phyloP scores from a whole-genome alignment of 2,329 filamentous ascomycete species.

The Graphiopsis chlorocephala region DNA sequence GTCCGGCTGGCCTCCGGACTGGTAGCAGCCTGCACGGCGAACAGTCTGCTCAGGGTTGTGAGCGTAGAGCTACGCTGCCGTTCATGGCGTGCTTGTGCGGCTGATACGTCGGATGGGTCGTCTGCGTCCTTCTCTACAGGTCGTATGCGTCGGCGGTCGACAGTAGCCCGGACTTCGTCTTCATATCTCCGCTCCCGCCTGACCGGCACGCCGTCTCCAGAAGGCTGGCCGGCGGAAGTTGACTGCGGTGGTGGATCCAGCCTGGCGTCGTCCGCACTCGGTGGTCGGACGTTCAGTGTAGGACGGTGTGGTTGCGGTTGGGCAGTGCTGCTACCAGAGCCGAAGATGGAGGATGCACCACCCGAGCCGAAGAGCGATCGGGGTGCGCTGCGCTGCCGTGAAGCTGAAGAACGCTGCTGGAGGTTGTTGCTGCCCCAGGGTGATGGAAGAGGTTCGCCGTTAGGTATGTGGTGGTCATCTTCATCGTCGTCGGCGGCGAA shows the following conservation, averaged over 20 bases:
- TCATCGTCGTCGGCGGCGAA: constrained; percentile 8
- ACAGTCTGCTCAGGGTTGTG: constrained; percentile 45
- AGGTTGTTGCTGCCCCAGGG: background rate
- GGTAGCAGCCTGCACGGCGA: constrained; percentile 39
- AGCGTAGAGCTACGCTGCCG: constrained; percentile 40
- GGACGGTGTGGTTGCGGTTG: constrained; percentile 6
- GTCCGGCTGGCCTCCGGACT: constrained; percentile 40
- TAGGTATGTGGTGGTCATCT: constrained; percentile 8
- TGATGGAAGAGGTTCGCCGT: background rate
- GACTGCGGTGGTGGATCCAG: constrained; percentile 16
- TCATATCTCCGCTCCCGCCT: constrained; percentile 18
- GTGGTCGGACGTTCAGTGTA: constrained; percentile 11
- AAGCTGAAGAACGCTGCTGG: background rate
- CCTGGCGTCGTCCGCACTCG: constrained; percentile 16
- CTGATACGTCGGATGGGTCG: constrained; percentile 44
- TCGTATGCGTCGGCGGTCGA: constrained; percentile 35
- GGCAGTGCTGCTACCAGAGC: constrained; percentile 16
- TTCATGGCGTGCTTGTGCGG: constrained; percentile 30
- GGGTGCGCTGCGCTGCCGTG: constrained; percentile 21
- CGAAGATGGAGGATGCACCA: constrained; percentile 21
- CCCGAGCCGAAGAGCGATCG: constrained; percentile 22
- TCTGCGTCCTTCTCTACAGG: constrained; percentile 49
- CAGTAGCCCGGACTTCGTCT: constrained; percentile 24
- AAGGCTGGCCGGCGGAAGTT: constrained; percentile 10
- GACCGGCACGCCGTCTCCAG: background rate